Base-by-base conservation (phyloP, 495 filamentous ascomycete species). In the Emericellopsis terricola region DNA sequence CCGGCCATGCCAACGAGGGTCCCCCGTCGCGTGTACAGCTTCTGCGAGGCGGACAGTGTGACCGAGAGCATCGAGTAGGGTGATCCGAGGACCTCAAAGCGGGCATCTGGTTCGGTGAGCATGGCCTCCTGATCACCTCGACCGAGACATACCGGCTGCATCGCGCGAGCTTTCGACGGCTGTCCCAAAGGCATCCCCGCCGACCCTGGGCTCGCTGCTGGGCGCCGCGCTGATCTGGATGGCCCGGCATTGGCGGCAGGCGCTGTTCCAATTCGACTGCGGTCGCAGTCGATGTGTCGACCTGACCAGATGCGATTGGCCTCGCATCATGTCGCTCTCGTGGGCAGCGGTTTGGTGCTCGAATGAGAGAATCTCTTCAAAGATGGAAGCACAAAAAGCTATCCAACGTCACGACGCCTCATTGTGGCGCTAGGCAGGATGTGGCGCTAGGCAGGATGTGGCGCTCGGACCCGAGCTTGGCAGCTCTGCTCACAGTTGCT, bases 31-130 rank as follows among this genome's bases (percentile, higher is more conserved):
- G 89, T 92, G 56, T 85, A 94, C 15, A 97, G 66, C 41, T 82
- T 76, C 42, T 94, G 86, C 19, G 89, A 94, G 16, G 89, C 79
- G 28, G 89, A 91, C 23, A 97, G 68, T 6, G 78, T 77, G 38
- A 94, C 82, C 15, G 85, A 92, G 45, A 97, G 79, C 29, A 97
- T 69, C 21, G 91, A 94, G 49, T 81, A 86, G 3, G 85, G 81
- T 15, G 80, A 64, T 31, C 85, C 89, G 41, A 96, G 56, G 19
- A 94, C 82, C 49, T 94, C 83, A 50, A 97, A 97, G 36, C 73
- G 74, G 14, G 87, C 89, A 74, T 94, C 89, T 93, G 24, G 7
- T 13, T 8, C 17, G 37, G 51, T 41, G 50, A n/a, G n/a, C n/a
- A n/a, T n/a, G n/a, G n/a, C n/a, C n/a, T n/a, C n/a, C n/a, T n/a